phyloP scores from a whole-genome alignment of 208 protist genomes.

The Wallacemonas sp. region DNA sequence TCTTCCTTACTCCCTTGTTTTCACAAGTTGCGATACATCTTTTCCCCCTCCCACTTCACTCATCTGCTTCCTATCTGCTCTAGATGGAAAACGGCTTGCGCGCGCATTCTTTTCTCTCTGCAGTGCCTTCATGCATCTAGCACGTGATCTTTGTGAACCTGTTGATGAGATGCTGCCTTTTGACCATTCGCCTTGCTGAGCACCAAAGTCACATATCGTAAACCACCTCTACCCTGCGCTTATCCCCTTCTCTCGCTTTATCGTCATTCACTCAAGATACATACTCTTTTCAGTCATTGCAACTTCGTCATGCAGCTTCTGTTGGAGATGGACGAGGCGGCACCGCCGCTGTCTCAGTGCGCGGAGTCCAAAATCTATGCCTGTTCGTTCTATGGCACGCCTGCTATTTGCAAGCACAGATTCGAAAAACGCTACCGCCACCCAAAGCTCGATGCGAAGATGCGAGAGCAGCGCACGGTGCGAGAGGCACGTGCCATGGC shows the following conservation, averaged over 20 bases:
- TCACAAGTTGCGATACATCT: background rate
- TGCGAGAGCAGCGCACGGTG: constrained; percentile 77
- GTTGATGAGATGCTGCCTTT: too few species aligned
- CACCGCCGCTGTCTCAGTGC: constrained; percentile 55
- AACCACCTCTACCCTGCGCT: background rate
- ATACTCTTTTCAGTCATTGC: background rate
- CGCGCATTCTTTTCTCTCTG: background rate
- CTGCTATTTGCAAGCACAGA: constrained; percentile 70
- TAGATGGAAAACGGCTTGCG: background rate
- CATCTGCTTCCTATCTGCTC: background rate
- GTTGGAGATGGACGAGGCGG: constrained; percentile 12
- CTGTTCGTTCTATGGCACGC: constrained; percentile 59
- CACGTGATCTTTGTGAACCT: constrained; percentile 8
- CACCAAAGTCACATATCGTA: too few species aligned
- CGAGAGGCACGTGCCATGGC: constrained; percentile 75
- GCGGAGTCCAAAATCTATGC: constrained; percentile 81
- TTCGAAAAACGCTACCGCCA: constrained; percentile 83
- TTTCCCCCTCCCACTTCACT: too few species aligned
- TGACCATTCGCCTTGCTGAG: too few species aligned
- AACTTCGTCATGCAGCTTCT: constrained; percentile 11
- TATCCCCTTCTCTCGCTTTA: constrained; percentile 6
- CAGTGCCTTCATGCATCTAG: constrained; percentile 16
- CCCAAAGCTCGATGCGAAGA: constrained; percentile 60
- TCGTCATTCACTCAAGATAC: background rate
- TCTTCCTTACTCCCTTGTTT: background rate